A percentile compares a stretch with the other conserved stretches of the same genome.
These are phyloP conservation scores for Phytophthora hibernalis DNA, from an alignment of 352 stramenopile genomes.

Conservation along the genomic window DNA sequence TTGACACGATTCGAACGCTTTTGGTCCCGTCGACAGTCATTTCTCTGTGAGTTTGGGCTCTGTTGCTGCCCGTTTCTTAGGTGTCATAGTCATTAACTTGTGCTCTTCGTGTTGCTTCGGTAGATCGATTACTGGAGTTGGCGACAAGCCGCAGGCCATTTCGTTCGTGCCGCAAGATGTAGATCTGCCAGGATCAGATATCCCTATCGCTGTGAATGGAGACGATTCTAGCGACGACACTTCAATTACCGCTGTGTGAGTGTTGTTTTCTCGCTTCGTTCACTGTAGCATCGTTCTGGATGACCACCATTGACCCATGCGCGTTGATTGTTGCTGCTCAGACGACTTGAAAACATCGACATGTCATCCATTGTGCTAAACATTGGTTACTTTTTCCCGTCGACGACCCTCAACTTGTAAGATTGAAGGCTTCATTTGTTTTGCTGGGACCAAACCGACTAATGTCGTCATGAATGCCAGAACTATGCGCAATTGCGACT, in stretches of 20 bases:
- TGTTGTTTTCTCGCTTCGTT: background rate
- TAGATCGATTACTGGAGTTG: slow-evolving; percentile 34
- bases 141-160: slow-evolving; percentile 28
- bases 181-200: slow-evolving; percentile 29
- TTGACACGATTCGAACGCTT: slow-evolving; percentile 45
- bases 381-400: slow-evolving; percentile 31
- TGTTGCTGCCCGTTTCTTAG: too few species aligned
- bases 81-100: background rate
- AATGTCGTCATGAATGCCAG: slow-evolving; percentile 12
- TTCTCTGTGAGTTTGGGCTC: slow-evolving; percentile 33
- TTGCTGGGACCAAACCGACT: background rate
- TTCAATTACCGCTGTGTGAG: slow-evolving; percentile 37
- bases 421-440: background rate
- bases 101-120: background rate
- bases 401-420: slow-evolving; percentile 39
- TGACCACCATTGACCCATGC: background rate
- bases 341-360: slow-evolving; percentile 41
- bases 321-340: slow-evolving; percentile 19
- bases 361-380: slow-evolving; percentile 34
- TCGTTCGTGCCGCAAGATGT: slow-evolving; percentile 38
- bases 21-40: slow-evolving; percentile 41
- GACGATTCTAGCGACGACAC: slow-evolving; percentile 22
- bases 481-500: slow-evolving; percentile 49
- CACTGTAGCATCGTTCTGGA: background rate
- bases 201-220: slow-evolving; percentile 35